Percentiles rank a stretch among this genome's conserved stretches.
phyloP scores from a whole-genome alignment of 352 stramenopile species.

The Phytophthora colocasiae region DNA sequence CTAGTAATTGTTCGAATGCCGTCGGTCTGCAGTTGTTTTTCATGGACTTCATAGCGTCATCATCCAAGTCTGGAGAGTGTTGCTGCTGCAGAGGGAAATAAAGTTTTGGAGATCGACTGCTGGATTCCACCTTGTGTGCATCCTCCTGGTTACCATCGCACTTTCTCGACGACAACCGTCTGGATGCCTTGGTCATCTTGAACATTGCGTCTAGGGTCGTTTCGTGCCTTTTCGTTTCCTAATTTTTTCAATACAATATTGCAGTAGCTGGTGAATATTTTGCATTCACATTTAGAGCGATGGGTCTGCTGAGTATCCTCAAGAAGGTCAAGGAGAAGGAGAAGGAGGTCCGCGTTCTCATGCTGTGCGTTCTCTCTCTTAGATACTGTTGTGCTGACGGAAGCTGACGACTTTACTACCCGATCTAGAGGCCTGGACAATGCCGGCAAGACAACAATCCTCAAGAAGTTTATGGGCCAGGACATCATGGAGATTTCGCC shows the following conservation, averaged over 20 bases:
- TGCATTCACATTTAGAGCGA: constrained; percentile 26
- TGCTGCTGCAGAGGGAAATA: constrained; percentile 23
- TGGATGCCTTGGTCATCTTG: constrained; percentile 30
- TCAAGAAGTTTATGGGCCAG: constrained; percentile 98
- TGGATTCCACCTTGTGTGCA: not conserved
- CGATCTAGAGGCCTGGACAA: constrained; percentile 96
- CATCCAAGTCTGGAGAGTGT: constrained; percentile 24
- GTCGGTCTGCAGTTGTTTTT: constrained; percentile 24
- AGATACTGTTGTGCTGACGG: not conserved
- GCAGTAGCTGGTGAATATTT: not conserved
- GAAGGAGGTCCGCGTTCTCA: constrained; percentile 98
- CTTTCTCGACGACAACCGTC: constrained; percentile 7
- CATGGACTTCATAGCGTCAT: not conserved
- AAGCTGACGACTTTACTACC: constrained; percentile 16
- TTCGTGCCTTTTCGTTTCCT: constrained; percentile 17
- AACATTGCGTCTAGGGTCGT: constrained; percentile 6
- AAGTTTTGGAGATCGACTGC: constrained; percentile 14
- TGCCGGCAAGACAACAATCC: constrained; percentile 99
- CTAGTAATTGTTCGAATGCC: constrained; percentile 49
- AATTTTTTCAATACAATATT: constrained; percentile 22
- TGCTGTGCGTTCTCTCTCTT: constrained; percentile 81
- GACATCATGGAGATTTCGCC: constrained; percentile 97
- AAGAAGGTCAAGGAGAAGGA: constrained; percentile 99
- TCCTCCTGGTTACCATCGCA: constrained; percentile 45
- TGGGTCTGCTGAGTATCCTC: constrained; percentile 94